Evolutionary conservation across 2,329 filamentous ascomycete genomes (phyloP).

Genomic region (Xylaria sp.): DNA sequence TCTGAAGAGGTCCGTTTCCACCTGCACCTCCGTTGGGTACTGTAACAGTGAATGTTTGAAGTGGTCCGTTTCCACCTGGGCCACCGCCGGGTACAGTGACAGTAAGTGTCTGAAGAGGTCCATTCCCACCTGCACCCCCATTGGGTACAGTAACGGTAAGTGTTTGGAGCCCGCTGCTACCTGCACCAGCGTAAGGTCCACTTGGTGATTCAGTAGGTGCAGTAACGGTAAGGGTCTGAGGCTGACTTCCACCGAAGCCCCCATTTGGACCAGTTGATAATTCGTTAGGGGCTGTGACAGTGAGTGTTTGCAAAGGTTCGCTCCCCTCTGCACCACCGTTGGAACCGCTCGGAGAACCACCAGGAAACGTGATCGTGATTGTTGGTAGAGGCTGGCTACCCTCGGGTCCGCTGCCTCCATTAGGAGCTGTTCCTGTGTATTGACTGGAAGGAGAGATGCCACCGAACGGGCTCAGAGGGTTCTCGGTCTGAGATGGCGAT

Average conservation of each 20-base stretch:
- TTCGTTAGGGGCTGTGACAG: conserved; percentile 29
- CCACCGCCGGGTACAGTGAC: conserved; percentile 23
- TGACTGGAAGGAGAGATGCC: conserved; percentile 38
- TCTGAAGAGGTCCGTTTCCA: conserved; percentile 25
- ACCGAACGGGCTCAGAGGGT: conserved; percentile 31
- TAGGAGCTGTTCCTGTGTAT: conserved; percentile 35
- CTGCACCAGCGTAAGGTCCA: conserved; percentile 9
- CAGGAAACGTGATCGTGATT: conserved; percentile 45
- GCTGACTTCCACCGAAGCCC: conserved; percentile 7
- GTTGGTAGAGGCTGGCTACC: conserved; percentile 41
- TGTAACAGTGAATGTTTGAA: conserved; percentile 28
- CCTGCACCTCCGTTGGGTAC: conserved; percentile 7
- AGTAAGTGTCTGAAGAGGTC: conserved; percentile 29
- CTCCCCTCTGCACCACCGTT: conserved; percentile 15
- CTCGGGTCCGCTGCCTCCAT: conserved; percentile 35
- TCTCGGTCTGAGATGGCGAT: conserved; percentile 24
- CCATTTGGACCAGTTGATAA: conserved; percentile 22
- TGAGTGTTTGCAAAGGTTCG: conserved; percentile 29
- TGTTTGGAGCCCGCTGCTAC: conserved; percentile 16
- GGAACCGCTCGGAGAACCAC: conserved; percentile 31
- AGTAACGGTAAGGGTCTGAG: conserved; percentile 32
- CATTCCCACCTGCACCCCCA: conserved; percentile 3
- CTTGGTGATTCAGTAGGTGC: conserved; percentile 23
- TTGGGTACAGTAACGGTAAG: conserved; percentile 28
- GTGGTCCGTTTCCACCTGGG: conserved; percentile 4